Evolutionary conservation across 768 basidiomycete genomes (phyloP).

Genomic region (Mycena latifolia): DNA sequence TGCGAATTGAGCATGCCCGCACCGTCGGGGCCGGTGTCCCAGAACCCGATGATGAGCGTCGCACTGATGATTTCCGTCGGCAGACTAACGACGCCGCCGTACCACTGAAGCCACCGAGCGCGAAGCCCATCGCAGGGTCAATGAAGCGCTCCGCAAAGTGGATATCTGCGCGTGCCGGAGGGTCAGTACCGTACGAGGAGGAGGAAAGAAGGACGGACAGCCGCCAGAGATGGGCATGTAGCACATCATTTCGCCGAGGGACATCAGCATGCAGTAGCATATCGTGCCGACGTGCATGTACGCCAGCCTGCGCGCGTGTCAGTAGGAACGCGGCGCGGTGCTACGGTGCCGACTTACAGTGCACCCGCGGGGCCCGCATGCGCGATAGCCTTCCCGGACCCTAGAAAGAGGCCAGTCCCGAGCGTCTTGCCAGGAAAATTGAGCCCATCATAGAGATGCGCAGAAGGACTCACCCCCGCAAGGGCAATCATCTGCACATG

Average conservation of each 20-base stretch:
- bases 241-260: conserved; percentile 53
- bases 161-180: conserved; percentile 57
- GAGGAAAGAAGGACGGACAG: conserved; percentile 5
- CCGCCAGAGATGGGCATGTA: conserved; percentile 35
- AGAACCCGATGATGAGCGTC: conserved; percentile 60
- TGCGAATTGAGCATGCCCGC: conserved; percentile 26
- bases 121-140: conserved; percentile 61
- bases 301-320: conserved; percentile 45
- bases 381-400: conserved; percentile 61
- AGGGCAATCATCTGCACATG: conserved; percentile 33
- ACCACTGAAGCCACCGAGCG: conserved; percentile 58
- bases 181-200: too few relatives aligned
- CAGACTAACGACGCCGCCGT: conserved; percentile 51
- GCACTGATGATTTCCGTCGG: conserved; percentile 68
- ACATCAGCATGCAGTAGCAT: conserved; percentile 47
- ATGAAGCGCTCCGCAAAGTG: conserved; percentile 65
- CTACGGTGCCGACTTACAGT: conserved; percentile 35
- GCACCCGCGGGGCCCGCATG: conserved; percentile 67
- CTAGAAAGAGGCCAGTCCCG: conserved; percentile 70
- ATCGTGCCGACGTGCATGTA: conserved; percentile 58
- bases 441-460: conserved; percentile 32
- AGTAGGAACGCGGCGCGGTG: background rate
- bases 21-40: conserved; percentile 44
- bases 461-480: conserved; percentile 14
- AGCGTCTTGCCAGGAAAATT: conserved; percentile 53